A percentile compares a stretch with the other conserved stretches of the same genome.
Conservation (phyloP, 805 yeast genomes). For the Danielia oregonensis region DNA sequence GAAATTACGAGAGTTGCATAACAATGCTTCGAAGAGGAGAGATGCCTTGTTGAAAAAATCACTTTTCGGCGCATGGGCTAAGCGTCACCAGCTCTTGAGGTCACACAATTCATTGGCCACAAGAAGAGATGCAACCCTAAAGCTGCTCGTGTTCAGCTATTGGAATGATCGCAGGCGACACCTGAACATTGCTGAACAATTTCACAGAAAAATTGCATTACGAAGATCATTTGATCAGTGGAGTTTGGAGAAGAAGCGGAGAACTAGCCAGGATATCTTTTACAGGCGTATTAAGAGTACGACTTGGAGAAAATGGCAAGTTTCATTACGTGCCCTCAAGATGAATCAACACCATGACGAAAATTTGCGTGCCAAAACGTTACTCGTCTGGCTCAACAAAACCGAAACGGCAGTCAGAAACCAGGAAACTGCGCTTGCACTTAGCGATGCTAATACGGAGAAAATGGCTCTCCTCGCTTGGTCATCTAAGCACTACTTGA, state of each 20-base stretch:
- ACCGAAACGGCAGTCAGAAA: background rate
- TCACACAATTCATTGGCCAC: background rate
- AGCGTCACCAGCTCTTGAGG: background rate
- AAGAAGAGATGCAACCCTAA: background rate
- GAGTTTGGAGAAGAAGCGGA: conserved; percentile 6
- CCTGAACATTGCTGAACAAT: background rate
- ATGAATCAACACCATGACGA: background rate
- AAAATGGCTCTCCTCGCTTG: background rate
- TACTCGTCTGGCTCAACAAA: conserved; percentile 14
- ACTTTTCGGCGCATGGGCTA: conserved; percentile 3
- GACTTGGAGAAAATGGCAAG: conserved; percentile 3
- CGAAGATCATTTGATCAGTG: conserved; percentile 10
- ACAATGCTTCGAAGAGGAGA: background rate
- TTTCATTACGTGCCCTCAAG: conserved; percentile 4
- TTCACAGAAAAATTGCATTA: background rate
- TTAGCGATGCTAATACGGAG: background rate
- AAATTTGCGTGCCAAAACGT: conserved; percentile 7
- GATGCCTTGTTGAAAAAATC: conserved; percentile 1
- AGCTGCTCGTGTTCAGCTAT: background rate
- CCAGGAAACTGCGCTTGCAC: background rate
- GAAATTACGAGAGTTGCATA: background rate
- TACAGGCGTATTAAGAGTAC: too few relatives aligned
- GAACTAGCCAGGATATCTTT: conserved; percentile 3
- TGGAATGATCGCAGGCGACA: background rate
- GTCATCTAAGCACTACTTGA: background rate